Percentiles rank a stretch among this genome's conserved stretches.
Evolutionary conservation across 1,139 yeast genomes (phyloP).

Genomic region (Eremothecium coryli): DNA sequence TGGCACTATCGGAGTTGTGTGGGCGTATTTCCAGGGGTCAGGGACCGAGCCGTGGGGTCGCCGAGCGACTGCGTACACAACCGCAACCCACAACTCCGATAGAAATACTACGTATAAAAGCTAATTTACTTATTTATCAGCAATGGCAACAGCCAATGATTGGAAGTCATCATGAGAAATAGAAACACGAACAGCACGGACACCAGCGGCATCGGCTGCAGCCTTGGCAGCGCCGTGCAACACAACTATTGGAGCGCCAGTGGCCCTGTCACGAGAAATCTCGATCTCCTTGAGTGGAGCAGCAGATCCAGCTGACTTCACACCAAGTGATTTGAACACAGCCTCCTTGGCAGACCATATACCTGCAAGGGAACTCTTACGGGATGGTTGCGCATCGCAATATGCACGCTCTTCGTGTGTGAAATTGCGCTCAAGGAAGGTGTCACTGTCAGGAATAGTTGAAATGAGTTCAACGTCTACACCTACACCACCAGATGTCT

Average conservation of each 20-base stretch:
- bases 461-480: conserved; percentile 90
- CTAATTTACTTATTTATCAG: conserved; percentile 33
- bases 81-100: no score
- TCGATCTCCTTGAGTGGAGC: conserved; percentile 89
- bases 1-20: no score
- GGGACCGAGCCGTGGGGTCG: no score
- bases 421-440: conserved; percentile 87
- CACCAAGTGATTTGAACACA: conserved; percentile 90
- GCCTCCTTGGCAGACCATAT: conserved; percentile 99
- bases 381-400: conserved; percentile 62
- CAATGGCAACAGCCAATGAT: conserved; percentile 94
- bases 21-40: no score
- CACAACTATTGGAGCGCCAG: conserved; percentile 78
- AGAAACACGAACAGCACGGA: conserved; percentile 68
- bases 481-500: conserved; percentile 68
- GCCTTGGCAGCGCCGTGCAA: conserved; percentile 67
- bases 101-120: no score
- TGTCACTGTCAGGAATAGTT: conserved; percentile 70
- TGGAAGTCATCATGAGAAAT: conserved; percentile 95
- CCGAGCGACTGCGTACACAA: no score
- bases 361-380: conserved; percentile 91
- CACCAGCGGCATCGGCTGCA: conserved; percentile 65
- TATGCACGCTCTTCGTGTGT: conserved; percentile 70
- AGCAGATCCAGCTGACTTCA: conserved; percentile 86
- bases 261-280: conserved; percentile 62